These are phyloP conservation scores for Bodo saltans DNA, from an alignment of 78 protist species.

Conservation along the genomic window DNA sequence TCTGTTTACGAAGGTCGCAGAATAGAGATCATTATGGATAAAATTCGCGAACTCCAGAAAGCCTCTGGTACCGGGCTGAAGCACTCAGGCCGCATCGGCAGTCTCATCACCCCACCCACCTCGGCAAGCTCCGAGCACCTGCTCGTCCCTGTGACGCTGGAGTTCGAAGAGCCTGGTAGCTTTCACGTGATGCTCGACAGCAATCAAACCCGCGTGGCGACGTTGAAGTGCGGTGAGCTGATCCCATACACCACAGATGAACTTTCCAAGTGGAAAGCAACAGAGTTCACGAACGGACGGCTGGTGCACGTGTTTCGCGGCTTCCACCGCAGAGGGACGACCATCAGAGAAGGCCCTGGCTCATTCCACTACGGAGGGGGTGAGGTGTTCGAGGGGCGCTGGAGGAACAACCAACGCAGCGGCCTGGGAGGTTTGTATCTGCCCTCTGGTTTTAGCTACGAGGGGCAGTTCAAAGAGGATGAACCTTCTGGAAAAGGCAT, in stretches of 20 bases:
- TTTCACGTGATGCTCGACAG: background rate
- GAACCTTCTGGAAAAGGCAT: conserved; percentile 34
- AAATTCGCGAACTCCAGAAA: no score
- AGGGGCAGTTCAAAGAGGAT: conserved; percentile 51
- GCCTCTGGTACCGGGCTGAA: no score
- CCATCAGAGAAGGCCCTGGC: conserved; percentile 11
- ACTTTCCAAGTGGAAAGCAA: background rate
- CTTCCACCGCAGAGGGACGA: background rate
- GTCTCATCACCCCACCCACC: background rate
- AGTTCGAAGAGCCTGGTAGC: background rate
- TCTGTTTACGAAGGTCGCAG: no score
- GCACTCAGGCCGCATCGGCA: background rate
- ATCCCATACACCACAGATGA: conserved; percentile 1
- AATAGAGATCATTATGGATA: no score
- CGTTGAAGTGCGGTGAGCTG: conserved; percentile 3
- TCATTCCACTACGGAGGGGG: background rate
- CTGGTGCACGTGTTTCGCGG: background rate
- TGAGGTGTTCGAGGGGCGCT: conserved; percentile 4
- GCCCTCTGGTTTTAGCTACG: conserved; percentile 18
- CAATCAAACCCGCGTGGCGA: background rate
- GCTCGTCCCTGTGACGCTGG: background rate
- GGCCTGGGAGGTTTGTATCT: background rate
- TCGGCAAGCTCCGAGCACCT: background rate
- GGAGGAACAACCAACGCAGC: background rate
- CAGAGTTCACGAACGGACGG: conserved; percentile 11